These are phyloP conservation scores for Salix viminalis DNA, from an alignment of 345 rosid genomes.

Conservation along the genomic window DNA sequence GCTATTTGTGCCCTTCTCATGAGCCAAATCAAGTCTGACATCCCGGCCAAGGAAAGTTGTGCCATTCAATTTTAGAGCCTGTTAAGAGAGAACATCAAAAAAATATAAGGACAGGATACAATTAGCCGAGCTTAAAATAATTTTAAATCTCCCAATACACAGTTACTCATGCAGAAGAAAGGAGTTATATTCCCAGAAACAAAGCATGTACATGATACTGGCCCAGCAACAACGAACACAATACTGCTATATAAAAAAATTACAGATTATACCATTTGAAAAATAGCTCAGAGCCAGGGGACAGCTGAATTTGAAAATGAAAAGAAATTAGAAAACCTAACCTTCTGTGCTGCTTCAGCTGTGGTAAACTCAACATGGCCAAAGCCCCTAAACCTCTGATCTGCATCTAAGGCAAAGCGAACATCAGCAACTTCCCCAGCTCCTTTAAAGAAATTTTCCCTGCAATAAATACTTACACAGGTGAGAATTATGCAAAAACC, in stretches of 20 bases:
- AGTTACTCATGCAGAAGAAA: not conserved
- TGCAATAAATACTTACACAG: slow-evolving; percentile 24
- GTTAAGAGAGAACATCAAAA: not conserved
- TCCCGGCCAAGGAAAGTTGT: slow-evolving; percentile 41
- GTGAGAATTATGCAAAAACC: not conserved
- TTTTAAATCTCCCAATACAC: not conserved
- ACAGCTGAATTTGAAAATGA: not conserved
- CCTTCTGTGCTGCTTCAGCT: slow-evolving; percentile 68
- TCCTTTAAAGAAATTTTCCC: slow-evolving; percentile 63
- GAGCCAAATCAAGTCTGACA: slow-evolving; percentile 68
- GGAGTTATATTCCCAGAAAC: not conserved
- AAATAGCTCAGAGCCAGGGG: not conserved
- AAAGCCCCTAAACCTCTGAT: slow-evolving; percentile 60
- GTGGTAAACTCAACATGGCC: slow-evolving; percentile 85
- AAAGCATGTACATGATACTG: not conserved
- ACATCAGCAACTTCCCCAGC: slow-evolving; percentile 71
- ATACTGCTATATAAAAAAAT: not conserved
- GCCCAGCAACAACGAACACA: not conserved
- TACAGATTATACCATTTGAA: not conserved
- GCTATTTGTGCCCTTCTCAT: slow-evolving; percentile 60
- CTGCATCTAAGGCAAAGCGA: slow-evolving; percentile 47
- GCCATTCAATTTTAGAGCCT: slow-evolving; percentile 69
- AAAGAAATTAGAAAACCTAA: not conserved
- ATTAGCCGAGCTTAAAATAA: not conserved
- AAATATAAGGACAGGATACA: not conserved